Conservation (phyloP, 371 early-diverging fungal genomes). For the Zopfochytrium polystomum region DNA sequence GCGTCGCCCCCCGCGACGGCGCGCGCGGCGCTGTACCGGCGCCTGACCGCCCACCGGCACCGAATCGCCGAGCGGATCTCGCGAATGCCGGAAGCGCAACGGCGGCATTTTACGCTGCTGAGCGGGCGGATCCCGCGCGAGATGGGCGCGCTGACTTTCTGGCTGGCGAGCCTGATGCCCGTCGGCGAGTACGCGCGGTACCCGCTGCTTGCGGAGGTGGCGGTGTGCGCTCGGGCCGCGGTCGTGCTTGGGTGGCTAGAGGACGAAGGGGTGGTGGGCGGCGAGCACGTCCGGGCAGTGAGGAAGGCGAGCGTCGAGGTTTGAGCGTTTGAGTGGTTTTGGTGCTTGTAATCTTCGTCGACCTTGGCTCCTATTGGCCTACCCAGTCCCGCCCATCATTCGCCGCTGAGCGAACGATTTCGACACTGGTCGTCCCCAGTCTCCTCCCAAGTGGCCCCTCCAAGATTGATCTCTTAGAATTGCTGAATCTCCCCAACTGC, state of each 20-base stretch:
- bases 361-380: too few relatives aligned
- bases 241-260: not conserved
- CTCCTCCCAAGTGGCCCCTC: not conserved
- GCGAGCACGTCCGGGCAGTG: not conserved
- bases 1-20: not conserved
- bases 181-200: constrained; percentile 21
- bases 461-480: too few relatives aligned
- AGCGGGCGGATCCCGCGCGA: constrained; percentile 19
- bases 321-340: too few relatives aligned
- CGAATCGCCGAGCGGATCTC: not conserved
- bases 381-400: not conserved
- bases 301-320: not conserved
- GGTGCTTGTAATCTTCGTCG: not conserved
- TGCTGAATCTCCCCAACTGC: too few relatives aligned
- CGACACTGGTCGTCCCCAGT: not conserved
- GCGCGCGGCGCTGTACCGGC: not conserved
- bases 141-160: constrained; percentile 18
- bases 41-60: not conserved
- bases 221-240: not conserved
- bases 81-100: not conserved
- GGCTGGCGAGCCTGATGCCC: constrained; percentile 27
- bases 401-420: not conserved
- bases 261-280: not conserved
- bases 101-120: constrained; percentile 20
- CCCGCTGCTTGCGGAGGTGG: constrained; percentile 17